Percentiles rank a stretch among this genome's conserved stretches.
Conservation (phyloP, 2,329 filamentous ascomycete species). For the Aspergillus aculeatus region DNA sequence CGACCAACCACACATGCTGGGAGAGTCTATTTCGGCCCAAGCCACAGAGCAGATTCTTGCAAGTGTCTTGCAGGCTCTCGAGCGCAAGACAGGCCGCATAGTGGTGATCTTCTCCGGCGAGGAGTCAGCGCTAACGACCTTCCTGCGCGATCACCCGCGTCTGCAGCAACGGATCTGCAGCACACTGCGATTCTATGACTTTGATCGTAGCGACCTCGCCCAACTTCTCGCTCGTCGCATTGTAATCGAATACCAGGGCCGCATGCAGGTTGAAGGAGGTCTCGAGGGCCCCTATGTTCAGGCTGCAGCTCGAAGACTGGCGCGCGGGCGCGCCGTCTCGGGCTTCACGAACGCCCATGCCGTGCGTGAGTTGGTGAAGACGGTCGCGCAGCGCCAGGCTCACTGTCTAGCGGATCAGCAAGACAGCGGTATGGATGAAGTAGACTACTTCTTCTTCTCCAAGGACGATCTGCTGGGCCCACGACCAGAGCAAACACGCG, state of each 20-base stretch:
- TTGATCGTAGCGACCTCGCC: constrained; percentile 16
- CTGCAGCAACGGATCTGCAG: constrained; percentile 19
- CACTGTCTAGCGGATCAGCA: constrained; percentile 16
- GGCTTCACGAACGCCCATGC: constrained; percentile 19
- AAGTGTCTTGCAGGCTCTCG: constrained; percentile 16
- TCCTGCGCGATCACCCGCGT: constrained; percentile 14
- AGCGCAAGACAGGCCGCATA: constrained; percentile 14
- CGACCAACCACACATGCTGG: constrained; percentile 14
- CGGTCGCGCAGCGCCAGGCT: constrained; percentile 18
- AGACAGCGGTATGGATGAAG: constrained; percentile 17
- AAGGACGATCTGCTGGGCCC: constrained; percentile 21
- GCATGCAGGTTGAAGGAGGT: constrained; percentile 23
- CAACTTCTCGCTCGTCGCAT: constrained; percentile 15
- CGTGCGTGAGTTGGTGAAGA: constrained; percentile 17
- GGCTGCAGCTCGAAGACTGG: constrained; percentile 20
- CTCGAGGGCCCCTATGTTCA: constrained; percentile 21
- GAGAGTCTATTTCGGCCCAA: neutral
- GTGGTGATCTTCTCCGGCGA: constrained; percentile 19
- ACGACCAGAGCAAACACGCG: constrained; percentile 13
- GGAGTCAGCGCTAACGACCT: constrained; percentile 9
- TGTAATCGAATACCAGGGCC: constrained; percentile 14
- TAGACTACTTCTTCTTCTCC: constrained; percentile 22
- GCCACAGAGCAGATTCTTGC: constrained; percentile 12
- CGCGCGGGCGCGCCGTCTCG: constrained; percentile 13
- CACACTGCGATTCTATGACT: constrained; percentile 18